A percentile compares a stretch with the other conserved stretches of the same genome.
Evolutionary conservation across 352 stramenopile genomes (phyloP).

Genomic region (Phytophthora sp.): DNA sequence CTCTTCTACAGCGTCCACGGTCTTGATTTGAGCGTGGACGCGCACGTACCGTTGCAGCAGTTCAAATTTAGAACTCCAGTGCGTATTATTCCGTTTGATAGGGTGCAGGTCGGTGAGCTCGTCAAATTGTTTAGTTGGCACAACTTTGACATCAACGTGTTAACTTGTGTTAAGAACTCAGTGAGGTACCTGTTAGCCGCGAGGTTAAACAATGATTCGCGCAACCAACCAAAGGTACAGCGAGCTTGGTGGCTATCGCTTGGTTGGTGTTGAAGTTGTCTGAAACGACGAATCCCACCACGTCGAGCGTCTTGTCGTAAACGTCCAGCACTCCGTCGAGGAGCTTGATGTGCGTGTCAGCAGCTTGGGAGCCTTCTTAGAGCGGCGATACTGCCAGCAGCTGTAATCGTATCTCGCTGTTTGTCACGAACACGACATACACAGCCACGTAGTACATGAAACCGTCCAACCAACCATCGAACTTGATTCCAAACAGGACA

Average conservation of each 20-base stretch:
- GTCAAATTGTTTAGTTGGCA: background rate
- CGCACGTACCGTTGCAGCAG: background rate
- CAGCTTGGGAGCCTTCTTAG: background rate
- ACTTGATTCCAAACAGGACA: no score
- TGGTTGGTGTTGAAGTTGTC: constrained; percentile 12
- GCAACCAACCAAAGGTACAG: background rate
- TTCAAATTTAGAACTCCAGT: constrained; percentile 7
- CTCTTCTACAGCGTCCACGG: background rate
- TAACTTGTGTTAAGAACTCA: background rate
- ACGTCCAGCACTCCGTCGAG: constrained; percentile 13
- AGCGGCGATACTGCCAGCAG: constrained; percentile 9
- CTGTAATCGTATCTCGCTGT: background rate
- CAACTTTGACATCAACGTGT: constrained; percentile 2
- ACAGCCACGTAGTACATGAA: constrained; percentile 3
- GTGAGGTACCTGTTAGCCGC: background rate
- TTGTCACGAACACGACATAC: background rate
- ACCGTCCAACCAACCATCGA: no score
- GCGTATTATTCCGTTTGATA: constrained; percentile 2
- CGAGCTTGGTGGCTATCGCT: background rate
- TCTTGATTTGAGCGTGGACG: background rate
- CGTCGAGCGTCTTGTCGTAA: constrained; percentile 11
- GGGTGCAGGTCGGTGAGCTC: background rate
- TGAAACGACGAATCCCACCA: background rate
- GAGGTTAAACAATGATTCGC: background rate
- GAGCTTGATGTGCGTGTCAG: constrained; percentile 16